Evolutionary conservation across 2,329 filamentous ascomycete species (phyloP), one percentile per base, ranked within the genome.

Genomic region (Neurospora sp.): DNA sequence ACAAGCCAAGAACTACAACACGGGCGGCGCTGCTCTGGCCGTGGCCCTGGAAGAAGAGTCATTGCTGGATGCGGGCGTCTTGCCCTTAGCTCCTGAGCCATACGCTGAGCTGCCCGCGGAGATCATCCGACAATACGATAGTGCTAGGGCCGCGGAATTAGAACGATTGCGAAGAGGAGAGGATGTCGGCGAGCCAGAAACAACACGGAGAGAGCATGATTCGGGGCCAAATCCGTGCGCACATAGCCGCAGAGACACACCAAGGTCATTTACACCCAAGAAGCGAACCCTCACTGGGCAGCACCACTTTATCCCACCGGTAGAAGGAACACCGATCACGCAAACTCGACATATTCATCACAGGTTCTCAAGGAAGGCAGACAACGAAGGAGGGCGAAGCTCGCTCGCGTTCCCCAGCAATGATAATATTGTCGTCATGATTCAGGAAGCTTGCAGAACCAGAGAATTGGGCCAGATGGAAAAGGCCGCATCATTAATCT

Each of bases 141-240:
- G 6, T 10, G 23, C 52, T 17, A 62, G 52, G 52, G 6, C 23
- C 12, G 52, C 52, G 23, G 52, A 62, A 62, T 81, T 82, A 62
- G 81, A 81, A 6, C 83, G 81, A 68, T 78, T 79, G 62, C 85
- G 77, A 11, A 86, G 76, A 0, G 83, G 79, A 4, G 78, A 77
- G 43, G 78, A 82, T 2, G 82, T 81, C 5, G 86, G 75, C 8
- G 76, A 78, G 62, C 79, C 80, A 0, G 80, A 79, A n/a, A 62
- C 52, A 62, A 62, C 52, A 36, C 15, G 4, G 28, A 17, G 15
- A 62, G 52, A 62, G 2, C 28, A 62, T 36, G 28, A 17, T 62
- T 62, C 52, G 23, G 28, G 52, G 28, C 15, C 23, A 17, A 28
- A 62, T n/a, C 12, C 52, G 33, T 62, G 52, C 15, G 52, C 28